Evolutionary conservation across 1,284 basidiomycete genomes (phyloP), one percentile per base, ranked within the genome.

Genomic region (Malassezia globosa): DNA sequence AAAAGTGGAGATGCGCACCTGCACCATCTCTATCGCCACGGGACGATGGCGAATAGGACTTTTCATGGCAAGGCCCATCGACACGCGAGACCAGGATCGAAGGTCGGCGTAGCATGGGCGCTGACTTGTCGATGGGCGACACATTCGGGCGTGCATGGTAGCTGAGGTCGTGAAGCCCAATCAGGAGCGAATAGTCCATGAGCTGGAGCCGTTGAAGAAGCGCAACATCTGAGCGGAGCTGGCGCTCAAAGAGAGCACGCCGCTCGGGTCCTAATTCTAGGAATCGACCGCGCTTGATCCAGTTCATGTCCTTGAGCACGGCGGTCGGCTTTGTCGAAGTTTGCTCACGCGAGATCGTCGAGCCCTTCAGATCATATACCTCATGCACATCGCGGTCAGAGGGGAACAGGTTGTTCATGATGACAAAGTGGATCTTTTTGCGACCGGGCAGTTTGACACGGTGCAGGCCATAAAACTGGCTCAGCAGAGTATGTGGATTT

Each of bases 361-460:
- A 88, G 0, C 92, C 92, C 71, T 97, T 97, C 58, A 97, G 77
- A 72, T 97, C 92, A 72, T 86, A 97, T 26, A 90, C 94, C 76
- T 96, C 92, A 74, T 97, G 92, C 39, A 97, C 80, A 72, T 97
- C 94, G 60, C 87, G 82, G 75, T 96, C 92, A 0, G 92, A 85
- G 0, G 92, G 92, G 76, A 97, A 96, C 37, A 97, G 79, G 72
- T 97, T 97, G 77, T 97, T 97, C 90, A 97, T 96, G 75, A 97
- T 94, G 48, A 96, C 88, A 71, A 97, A 97, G 73, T 97, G 92
- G 48, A 97, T 96, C 76, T 97, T 97, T 44, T 80, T 78, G 0
- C 92, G 92, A 19, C 81, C 79, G 0, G 92, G 92, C 4, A 97
- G 80, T 75, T 97, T 96, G 59, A 97, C 92, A 46, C 92, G 84